Evolutionary conservation across 768 basidiomycete species (phyloP).

Genomic region (Termitomyces sp.): DNA sequence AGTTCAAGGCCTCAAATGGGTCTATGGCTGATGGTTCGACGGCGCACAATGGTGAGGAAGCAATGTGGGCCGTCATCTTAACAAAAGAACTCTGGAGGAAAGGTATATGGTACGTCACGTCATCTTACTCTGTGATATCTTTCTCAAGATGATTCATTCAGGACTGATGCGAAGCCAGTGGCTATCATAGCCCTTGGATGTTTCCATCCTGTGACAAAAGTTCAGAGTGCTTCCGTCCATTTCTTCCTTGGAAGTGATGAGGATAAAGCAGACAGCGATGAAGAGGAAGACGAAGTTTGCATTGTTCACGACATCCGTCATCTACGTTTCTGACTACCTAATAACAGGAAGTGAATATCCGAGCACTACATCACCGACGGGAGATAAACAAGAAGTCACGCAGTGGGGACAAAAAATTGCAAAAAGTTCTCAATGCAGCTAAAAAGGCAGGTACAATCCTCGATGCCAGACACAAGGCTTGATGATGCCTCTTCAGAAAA

Average conservation of each 20-base stretch:
- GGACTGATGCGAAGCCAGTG: slow-evolving; percentile 90
- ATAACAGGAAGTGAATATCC: slow-evolving; percentile 61
- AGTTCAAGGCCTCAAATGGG: slow-evolving; percentile 44
- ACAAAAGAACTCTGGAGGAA: slow-evolving; percentile 95
- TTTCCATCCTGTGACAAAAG: slow-evolving; percentile 91
- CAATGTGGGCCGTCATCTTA: slow-evolving; percentile 96
- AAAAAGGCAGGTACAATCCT: slow-evolving; percentile 54
- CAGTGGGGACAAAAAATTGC: slow-evolving; percentile 78
- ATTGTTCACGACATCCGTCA: not conserved
- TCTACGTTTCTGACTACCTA: slow-evolving; percentile 6
- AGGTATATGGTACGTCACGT: slow-evolving; percentile 67
- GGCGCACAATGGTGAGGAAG: slow-evolving; percentile 68
- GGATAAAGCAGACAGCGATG: slow-evolving; percentile 68
- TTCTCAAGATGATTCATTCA: slow-evolving; percentile 24
- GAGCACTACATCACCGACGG: slow-evolving; percentile 78
- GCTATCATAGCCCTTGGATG: slow-evolving; percentile 90
- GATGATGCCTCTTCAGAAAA: slow-evolving; percentile 27
- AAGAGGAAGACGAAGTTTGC: slow-evolving; percentile 60
- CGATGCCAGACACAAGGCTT: slow-evolving; percentile 4
- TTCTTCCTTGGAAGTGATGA: slow-evolving; percentile 95
- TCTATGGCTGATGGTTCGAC: slow-evolving; percentile 37
- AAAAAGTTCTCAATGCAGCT: slow-evolving; percentile 68
- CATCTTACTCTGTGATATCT: not conserved
- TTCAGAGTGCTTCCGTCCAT: slow-evolving; percentile 90
- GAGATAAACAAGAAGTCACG: slow-evolving; percentile 92